A percentile compares a stretch with the other conserved stretches of the same genome.
phyloP scores from a whole-genome alignment of 768 basidiomycete genomes.

The Pleurotus djamor region DNA sequence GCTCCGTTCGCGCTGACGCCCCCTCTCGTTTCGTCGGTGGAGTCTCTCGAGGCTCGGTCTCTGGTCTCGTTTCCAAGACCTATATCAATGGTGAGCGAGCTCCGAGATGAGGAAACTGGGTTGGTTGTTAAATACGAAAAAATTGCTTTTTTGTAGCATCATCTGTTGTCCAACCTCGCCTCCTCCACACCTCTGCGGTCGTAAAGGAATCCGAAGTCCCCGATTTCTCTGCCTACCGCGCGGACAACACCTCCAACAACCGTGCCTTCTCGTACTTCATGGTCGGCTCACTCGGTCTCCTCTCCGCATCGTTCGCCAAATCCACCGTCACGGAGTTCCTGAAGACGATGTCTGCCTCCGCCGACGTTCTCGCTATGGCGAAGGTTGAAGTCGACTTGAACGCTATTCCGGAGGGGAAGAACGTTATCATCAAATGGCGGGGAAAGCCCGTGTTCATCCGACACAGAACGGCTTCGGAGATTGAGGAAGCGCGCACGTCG shows the following conservation, averaged over 20 bases:
- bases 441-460: slow-evolving; percentile 99
- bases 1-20: slow-evolving; percentile 63
- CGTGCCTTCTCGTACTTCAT: slow-evolving; percentile 86
- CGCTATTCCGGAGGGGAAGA: slow-evolving; percentile 95
- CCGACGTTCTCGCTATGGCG: slow-evolving; percentile 96
- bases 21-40: slow-evolving; percentile 66
- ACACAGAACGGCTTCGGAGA: slow-evolving; percentile 89
- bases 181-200: slow-evolving; percentile 74
- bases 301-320: slow-evolving; percentile 94
- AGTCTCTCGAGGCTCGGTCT: slow-evolving; percentile 38
- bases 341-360: slow-evolving; percentile 94
- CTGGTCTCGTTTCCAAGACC: slow-evolving; percentile 64
- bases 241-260: slow-evolving; percentile 61
- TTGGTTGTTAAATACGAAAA: background rate
- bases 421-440: slow-evolving; percentile 98
- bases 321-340: slow-evolving; percentile 93
- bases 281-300: slow-evolving; percentile 88
- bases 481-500: slow-evolving; percentile 83
- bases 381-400: slow-evolving; percentile 95
- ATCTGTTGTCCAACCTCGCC: slow-evolving; percentile 61
- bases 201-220: slow-evolving; percentile 79
- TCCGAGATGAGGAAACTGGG: background rate
- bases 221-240: slow-evolving; percentile 82
- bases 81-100: slow-evolving; percentile 55
- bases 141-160: slow-evolving; percentile 33